These are phyloP conservation scores for Candida koratica DNA, from an alignment of 805 yeast species.

Conservation along the genomic window DNA sequence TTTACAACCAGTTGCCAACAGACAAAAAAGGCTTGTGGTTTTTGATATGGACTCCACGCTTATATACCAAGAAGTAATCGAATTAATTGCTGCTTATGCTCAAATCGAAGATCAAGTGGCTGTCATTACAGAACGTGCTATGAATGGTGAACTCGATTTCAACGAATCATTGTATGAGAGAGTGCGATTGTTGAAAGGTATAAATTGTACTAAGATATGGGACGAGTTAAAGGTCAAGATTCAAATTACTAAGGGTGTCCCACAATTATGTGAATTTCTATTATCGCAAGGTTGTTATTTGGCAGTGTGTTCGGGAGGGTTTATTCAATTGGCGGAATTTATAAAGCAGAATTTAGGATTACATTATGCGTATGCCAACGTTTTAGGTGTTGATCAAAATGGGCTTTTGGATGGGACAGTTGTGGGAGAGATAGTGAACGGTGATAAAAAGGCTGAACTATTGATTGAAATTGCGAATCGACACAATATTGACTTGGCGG, in stretches of 20 bases:
- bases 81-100: slow-evolving; percentile 92
- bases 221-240: slow-evolving; percentile 69
- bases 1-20: slow-evolving; percentile 22
- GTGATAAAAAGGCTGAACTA: slow-evolving; percentile 73
- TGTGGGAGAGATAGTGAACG: slow-evolving; percentile 80
- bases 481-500: slow-evolving; percentile 47
- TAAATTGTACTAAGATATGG: slow-evolving; percentile 69
- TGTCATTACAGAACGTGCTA: slow-evolving; percentile 85
- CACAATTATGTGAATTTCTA: slow-evolving; percentile 61
- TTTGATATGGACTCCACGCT: slow-evolving; percentile 98
- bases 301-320: slow-evolving; percentile 95
- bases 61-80: slow-evolving; percentile 95
- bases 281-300: slow-evolving; percentile 58
- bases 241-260: slow-evolving; percentile 80
- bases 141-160: slow-evolving; percentile 96
- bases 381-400: slow-evolving; percentile 41
- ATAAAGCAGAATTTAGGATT: slow-evolving; percentile 64
- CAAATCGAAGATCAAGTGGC: slow-evolving; percentile 83
- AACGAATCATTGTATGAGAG: slow-evolving; percentile 72
- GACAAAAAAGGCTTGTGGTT: slow-evolving; percentile 59
- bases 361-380: slow-evolving; percentile 89
- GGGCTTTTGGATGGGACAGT: slow-evolving; percentile 71
- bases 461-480: slow-evolving; percentile 56
- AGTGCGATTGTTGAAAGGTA: slow-evolving; percentile 77
- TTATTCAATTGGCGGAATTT: slow-evolving; percentile 78